Conservation (phyloP, 139 green algal species). For the Chlamydomonas incerta region DNA sequence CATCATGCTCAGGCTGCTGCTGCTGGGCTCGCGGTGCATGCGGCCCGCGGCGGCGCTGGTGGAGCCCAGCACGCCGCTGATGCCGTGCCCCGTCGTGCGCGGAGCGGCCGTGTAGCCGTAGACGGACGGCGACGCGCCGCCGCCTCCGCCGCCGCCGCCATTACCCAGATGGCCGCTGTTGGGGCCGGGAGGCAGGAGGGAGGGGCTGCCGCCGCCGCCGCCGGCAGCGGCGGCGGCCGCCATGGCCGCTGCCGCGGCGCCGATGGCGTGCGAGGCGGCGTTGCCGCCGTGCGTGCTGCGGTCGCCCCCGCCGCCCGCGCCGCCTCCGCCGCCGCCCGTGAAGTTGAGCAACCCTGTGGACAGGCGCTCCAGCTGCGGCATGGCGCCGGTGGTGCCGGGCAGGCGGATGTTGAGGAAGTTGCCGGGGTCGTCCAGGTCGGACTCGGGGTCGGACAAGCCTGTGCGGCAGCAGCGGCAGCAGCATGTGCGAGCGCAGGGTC, state of each 20-base stretch:
- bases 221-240: not conserved
- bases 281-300: not conserved
- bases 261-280: not conserved
- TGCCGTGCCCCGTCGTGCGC: too few species aligned
- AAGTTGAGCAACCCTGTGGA: constrained; percentile 17
- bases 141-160: too few species aligned
- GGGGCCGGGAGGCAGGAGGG: too few species aligned
- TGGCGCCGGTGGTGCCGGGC: not conserved
- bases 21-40: not conserved
- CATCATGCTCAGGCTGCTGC: constrained; percentile 14
- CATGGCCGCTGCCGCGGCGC: not conserved
- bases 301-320: not conserved
- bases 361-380: constrained; percentile 35
- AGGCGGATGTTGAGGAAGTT: constrained; percentile 35
- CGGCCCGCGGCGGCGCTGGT: too few species aligned
- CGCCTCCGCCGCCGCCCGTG: not conserved
- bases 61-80: too few species aligned
- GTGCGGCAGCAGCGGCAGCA: too few species aligned
- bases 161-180: too few species aligned
- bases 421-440: constrained; percentile 22
- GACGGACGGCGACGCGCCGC: too few species aligned
- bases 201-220: too few species aligned
- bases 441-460: constrained; percentile 35
- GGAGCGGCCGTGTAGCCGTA: too few species aligned
- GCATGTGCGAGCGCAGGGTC: too few species aligned